Evolutionary conservation across 345 rosid species (phyloP).

Genomic region (Eucalyptus camaldulensis): DNA sequence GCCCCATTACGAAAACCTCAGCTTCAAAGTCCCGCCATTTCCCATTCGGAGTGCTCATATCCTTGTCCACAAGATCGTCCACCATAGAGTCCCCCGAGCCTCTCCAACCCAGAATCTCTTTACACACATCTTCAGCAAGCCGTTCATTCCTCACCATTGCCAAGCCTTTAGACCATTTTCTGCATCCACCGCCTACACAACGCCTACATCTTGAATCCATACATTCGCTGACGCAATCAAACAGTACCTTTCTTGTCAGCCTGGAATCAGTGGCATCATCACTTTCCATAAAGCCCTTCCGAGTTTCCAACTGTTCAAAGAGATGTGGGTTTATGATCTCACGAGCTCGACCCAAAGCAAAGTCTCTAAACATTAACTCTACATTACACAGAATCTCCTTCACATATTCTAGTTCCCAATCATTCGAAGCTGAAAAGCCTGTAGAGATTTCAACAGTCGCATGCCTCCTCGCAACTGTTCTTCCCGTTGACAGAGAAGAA

Average conservation of each 20-base stretch:
- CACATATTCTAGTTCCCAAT: conserved; percentile 65
- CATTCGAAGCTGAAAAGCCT: conserved; percentile 2
- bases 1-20: conserved; percentile 50
- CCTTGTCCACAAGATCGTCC: conserved; percentile 86
- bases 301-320: conserved; percentile 55
- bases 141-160: conserved; percentile 28
- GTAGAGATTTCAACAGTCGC: not conserved
- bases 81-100: conserved; percentile 74
- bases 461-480: conserved; percentile 11
- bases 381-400: conserved; percentile 39
- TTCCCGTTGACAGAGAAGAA: conserved; percentile 30
- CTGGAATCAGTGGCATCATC: conserved; percentile 8
- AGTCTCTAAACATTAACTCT: conserved; percentile 64
- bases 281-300: conserved; percentile 9
- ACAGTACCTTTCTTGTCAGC: conserved; percentile 43
- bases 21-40: conserved; percentile 72
- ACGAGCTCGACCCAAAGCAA: conserved; percentile 26
- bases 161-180: conserved; percentile 41
- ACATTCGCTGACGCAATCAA: conserved; percentile 70
- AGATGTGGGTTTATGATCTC: conserved; percentile 45
- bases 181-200: conserved; percentile 39
- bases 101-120: conserved; percentile 57
- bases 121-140: conserved; percentile 63
- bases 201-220: conserved; percentile 45
- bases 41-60: conserved; percentile 75